Percentiles rank a stretch among this genome's conserved stretches.
phyloP scores from a whole-genome alignment of 2,329 filamentous ascomycete genomes.

The Ilyonectria robusta region DNA sequence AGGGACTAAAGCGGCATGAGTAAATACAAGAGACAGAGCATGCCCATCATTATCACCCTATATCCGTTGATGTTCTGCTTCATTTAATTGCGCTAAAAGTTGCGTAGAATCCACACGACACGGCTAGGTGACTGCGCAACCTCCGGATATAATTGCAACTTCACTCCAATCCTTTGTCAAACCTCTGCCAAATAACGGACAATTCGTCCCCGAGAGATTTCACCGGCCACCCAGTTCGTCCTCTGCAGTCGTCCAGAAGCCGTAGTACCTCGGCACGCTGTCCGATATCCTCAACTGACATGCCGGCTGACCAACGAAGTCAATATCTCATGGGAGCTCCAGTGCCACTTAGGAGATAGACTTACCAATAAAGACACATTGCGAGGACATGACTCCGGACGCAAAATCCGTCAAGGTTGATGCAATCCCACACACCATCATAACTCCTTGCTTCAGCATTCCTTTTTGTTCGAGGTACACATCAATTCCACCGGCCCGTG shows the following conservation, averaged over 20 bases:
- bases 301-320: too few relatives aligned
- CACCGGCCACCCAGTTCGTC: constrained; percentile 14
- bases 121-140: too few relatives aligned
- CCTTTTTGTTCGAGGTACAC: constrained; percentile 56
- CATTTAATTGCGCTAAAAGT: too few relatives aligned
- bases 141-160: too few relatives aligned
- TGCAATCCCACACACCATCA: constrained; percentile 63
- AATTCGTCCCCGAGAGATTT: constrained; percentile 10
- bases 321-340: too few relatives aligned
- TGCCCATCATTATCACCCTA: too few relatives aligned
- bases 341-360: background rate
- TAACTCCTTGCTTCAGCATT: constrained; percentile 38
- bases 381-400: constrained; percentile 57
- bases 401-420: constrained; percentile 57
- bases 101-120: too few relatives aligned
- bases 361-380: constrained; percentile 53
- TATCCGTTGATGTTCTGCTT: too few relatives aligned
- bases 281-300: constrained; percentile 8
- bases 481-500: constrained; percentile 49
- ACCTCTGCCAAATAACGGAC: constrained; percentile 6
- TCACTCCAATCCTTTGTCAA: background rate
- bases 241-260: constrained; percentile 7
- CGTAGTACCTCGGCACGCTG: background rate
- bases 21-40: too few relatives aligned
- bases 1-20: too few relatives aligned